Evolutionary conservation across 192 early-diverging fungal species (phyloP), one percentile per base, ranked within the genome.

Genomic region (Backusella tarrabulga): DNA sequence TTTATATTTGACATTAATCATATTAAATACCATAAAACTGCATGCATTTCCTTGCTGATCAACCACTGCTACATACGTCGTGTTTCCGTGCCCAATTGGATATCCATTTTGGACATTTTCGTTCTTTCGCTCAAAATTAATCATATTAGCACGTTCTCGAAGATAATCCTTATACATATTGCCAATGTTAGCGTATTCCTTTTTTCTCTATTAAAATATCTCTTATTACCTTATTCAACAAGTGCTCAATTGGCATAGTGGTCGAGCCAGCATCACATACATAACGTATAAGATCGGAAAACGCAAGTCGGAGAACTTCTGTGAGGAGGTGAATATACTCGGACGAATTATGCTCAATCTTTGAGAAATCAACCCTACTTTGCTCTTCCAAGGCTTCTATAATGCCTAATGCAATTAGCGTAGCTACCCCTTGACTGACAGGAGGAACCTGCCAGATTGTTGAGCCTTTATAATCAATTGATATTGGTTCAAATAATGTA

Each of bases 21-120:
- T 6, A 50, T 0, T 17, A 60, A 60, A 60, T 83, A 85, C 84
- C 68, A 95, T 91, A 76, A 93, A 93, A 79, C 88, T 90, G 81
- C 93, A 94, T 12, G 94, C 94, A 76, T 94, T 94, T 34, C 94
- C 94, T 63, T 93, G 86, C 23, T 77, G 73, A 77, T 95, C 94
- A 3, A 91, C 90, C 3, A 92, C 90, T 8, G 87, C 83, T 74
- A 95, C 88, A 74, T 93, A 93, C 2, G 94, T 92, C 1, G 94
- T 95, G 73, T 93, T 92, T 32, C 87, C 83, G 1, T 85, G 83
- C 11, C 83, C 82, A 15, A 82, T 77, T 29, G 93, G 92, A 15
- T 77, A 79, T 5, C 93, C 92, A 35, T 84, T 82, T 44, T 76
- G 63, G 35, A 88, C 76, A 67, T 85, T 84, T 4, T 68, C 81